Base-by-base conservation (phyloP, 768 basidiomycete genomes). In the Trametes cinnabarina region DNA sequence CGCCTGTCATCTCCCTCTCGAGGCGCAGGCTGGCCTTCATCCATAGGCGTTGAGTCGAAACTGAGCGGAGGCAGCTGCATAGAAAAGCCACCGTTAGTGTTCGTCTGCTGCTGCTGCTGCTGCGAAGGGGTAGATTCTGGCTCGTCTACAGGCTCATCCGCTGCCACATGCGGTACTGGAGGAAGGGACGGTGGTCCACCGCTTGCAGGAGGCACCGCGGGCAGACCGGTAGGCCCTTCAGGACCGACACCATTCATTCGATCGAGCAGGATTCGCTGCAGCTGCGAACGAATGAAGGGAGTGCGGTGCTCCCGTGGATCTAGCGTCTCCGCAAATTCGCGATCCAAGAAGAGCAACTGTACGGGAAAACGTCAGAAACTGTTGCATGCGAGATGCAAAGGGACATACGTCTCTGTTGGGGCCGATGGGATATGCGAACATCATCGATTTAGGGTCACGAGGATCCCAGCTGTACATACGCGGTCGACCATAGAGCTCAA, bases 341-440 rank as follows among this genome's bases (percentile, higher is more conserved):
- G 85, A 56, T 94, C 90, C 54, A 97, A 78, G 78, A 98, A 97
- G 20, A 97, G 82, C 51, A 83, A 79, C 91, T 95, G 63, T 10
- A 56, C n/a, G n/a, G 17, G 28, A 19, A 17, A 19, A 6, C 28
- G 52, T 57, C 40, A 50, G 37, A 11, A 32, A 25, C 3, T 15
- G 3, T 17, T 6, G 8, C 15, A 4, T 35, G n/a, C n/a, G n/a
- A n/a, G 41, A 43, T 35, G 30, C 25, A 44, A 6, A 22, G 15
- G 12, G 9, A 77, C 90, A 63, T 68, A 96, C 94, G 69, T 94
- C 89, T 72, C 85, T 88, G 57, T 83, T 75, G 4, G 88, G 83
- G 1, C 93, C 94, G 47, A 92, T 85, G 7, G 96, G 95, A 70
- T 98, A 97, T 0, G 86, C 93, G 71, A 95, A 98, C 87, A 98